Conservation (phyloP, 345 rosid species). For the Aegle marmelos region DNA sequence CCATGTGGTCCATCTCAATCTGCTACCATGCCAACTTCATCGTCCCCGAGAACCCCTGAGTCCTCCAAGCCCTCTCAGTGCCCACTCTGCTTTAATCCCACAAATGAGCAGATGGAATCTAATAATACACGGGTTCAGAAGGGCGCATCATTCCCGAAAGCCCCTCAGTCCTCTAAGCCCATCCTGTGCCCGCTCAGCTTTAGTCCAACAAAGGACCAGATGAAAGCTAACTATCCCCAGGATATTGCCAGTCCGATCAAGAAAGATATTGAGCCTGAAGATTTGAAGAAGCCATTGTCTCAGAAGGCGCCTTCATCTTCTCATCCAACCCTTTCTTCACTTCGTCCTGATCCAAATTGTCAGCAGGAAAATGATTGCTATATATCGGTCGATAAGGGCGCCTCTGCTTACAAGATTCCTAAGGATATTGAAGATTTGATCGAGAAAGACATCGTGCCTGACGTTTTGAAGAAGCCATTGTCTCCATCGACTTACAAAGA, state of each 20-base stretch:
- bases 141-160: background rate
- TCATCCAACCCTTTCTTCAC: constrained; percentile 8
- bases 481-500: constrained; percentile 26
- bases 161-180: background rate
- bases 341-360: background rate
- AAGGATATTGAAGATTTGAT: constrained; percentile 16
- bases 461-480: constrained; percentile 13
- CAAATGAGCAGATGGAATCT: background rate
- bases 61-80: background rate
- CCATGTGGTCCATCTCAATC: background rate
- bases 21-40: no score
- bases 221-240: background rate
- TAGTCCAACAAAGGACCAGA: background rate
- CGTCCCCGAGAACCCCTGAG: background rate
- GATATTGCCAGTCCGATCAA: background rate
- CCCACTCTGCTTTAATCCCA: background rate
- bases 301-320: background rate
- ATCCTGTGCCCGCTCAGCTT: background rate
- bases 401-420: constrained; percentile 19
- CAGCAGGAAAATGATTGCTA: background rate
- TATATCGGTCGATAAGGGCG: constrained; percentile 5
- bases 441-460: constrained; percentile 21
- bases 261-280: no score
- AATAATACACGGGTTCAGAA: background rate
- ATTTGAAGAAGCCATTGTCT: background rate